Base-by-base conservation (phyloP, 2,329 filamentous ascomycete species). In the Huntiella savannae region DNA sequence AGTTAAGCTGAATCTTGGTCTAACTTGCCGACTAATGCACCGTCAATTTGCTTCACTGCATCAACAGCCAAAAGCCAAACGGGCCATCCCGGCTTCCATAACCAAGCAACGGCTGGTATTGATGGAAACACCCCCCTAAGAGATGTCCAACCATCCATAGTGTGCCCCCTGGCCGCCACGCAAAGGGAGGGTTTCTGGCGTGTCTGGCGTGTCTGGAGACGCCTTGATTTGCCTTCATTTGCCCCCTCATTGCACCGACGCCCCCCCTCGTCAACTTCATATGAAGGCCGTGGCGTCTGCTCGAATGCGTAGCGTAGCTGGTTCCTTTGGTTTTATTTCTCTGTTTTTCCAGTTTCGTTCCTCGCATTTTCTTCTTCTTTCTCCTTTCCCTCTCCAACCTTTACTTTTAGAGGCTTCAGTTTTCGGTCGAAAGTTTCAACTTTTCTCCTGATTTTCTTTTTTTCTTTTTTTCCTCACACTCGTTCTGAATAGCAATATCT, bases 311-410 rank as follows among this genome's bases (percentile, higher is more conserved):
- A 28, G 22, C 22, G 22, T 28, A 28, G 22, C 22, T 28, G 22
- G 22, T 28, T 10, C 22, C 7, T 28, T 28, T 49, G 49, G 43
- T 51, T 37, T 46, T 53, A 54, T 54, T 56, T 55, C 52, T 43
- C 39, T 42, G 15, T 44, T 55, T 49, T 46, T 53, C 46, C 22
- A 6, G 22, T 28, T 28, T 28, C 22, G 22, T 10, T 28, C 22
- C 22, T 28, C 22, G 22, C 22, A 28, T 28, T 50, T 51, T 53
- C 54, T 52, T 46, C 51, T 56, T 52, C 43, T 55, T 53, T 49
- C 52, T 54, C 51, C 51, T 52, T 55, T 53, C 52, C 57, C 53
- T 54, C 48, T 51, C 51, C 41, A 43, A 53, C 52, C 51, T 48
- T 52, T 39, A 45, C 19, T 33, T 47, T 44, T 39, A 44, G 42